These are phyloP conservation scores for Coemansia reversa DNA, from an alignment of 192 early-diverging fungal genomes.

Conservation along the genomic window DNA sequence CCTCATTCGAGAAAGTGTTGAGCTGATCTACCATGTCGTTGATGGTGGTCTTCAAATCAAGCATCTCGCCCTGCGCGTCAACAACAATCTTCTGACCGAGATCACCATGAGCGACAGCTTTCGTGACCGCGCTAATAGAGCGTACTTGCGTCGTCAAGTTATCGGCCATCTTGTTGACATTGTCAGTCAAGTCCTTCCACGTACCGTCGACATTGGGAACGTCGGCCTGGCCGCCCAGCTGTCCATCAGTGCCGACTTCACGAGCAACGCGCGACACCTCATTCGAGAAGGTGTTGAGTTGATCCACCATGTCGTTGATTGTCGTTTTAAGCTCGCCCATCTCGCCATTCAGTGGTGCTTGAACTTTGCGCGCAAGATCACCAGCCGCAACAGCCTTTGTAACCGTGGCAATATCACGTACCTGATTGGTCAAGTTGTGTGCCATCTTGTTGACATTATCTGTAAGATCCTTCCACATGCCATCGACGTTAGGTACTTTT, in stretches of 20 bases:
- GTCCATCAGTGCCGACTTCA: constrained; percentile 69
- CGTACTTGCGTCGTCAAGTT: constrained; percentile 64
- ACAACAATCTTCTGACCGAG: constrained; percentile 57
- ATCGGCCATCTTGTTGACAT: constrained; percentile 63
- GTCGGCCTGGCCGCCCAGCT: constrained; percentile 63
- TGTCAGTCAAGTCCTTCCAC: constrained; percentile 63
- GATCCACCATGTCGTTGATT: constrained; percentile 68
- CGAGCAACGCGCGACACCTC: constrained; percentile 68
- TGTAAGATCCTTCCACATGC: constrained; percentile 63
- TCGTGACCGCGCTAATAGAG: constrained; percentile 58
- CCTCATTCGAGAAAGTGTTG: constrained; percentile 56
- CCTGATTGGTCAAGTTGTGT: constrained; percentile 58
- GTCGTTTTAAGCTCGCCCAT: constrained; percentile 62
- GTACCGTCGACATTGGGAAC: constrained; percentile 54
- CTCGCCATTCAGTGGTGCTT: constrained; percentile 16
- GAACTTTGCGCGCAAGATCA: constrained; percentile 37
- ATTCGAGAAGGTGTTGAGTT: constrained; percentile 57
- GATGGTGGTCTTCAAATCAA: constrained; percentile 57
- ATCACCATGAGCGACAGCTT: constrained; percentile 61
- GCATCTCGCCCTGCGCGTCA: constrained; percentile 57
- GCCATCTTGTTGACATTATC: constrained; percentile 62
- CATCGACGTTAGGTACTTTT: constrained; percentile 57
- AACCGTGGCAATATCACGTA: constrained; percentile 57
- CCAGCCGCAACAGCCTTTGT: constrained; percentile 63
- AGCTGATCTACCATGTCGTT: constrained; percentile 63